Percentiles rank a stretch among this genome's conserved stretches.
These are phyloP conservation scores for Colletotrichum tabaci DNA, from an alignment of 2,329 filamentous ascomycete species.

Conservation along the genomic window DNA sequence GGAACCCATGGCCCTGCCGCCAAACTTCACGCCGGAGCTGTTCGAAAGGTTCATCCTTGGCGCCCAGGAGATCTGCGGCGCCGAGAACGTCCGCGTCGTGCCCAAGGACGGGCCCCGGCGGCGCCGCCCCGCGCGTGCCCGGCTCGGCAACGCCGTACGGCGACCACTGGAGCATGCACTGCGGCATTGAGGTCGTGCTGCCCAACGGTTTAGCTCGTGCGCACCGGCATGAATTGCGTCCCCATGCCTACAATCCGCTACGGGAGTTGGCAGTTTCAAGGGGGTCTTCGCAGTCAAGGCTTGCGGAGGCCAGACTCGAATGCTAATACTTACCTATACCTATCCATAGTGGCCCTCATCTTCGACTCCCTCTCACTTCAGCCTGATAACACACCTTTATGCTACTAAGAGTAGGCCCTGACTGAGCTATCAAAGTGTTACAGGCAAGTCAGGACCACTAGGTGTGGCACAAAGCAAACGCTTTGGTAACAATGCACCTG, in stretches of 20 bases:
- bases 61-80: conserved; percentile 45
- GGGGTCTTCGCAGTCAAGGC: no score
- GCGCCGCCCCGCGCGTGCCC: conserved; percentile 58
- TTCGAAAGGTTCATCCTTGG: conserved; percentile 46
- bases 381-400: no score
- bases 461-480: no score
- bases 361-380: no score
- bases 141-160: conserved; percentile 63
- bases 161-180: conserved; percentile 59
- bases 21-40: conserved; percentile 35
- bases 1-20: conserved; percentile 33
- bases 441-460: no score
- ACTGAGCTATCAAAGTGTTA: no score
- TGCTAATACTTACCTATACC: no score
- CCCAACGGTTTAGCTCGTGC: conserved; percentile 57
- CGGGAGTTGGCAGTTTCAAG: conserved; percentile 55
- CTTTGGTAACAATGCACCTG: no score
- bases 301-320: no score
- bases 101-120: conserved; percentile 47
- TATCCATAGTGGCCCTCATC: no score
- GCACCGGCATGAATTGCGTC: conserved; percentile 57
- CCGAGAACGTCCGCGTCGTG: conserved; percentile 45
- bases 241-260: conserved; percentile 35
- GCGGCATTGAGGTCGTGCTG: conserved; percentile 60
- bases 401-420: no score